Base-by-base conservation (phyloP, 164 flowering plant genomes). In the Pachysandra terminalis region DNA sequence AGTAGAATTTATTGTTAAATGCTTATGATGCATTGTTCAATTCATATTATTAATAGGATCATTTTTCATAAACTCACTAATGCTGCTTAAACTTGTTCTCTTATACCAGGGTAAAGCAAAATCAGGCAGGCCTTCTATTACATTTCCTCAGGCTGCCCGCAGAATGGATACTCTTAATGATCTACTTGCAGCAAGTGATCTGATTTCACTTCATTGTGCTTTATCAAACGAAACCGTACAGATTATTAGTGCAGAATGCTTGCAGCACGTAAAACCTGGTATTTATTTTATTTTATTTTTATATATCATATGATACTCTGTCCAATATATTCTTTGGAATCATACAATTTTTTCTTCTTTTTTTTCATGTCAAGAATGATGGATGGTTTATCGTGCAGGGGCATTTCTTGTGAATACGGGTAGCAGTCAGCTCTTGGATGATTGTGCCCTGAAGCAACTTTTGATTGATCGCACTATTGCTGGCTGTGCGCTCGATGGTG, bases 401-500 rank as follows among this genome's bases (percentile, higher is more conserved):
- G 96, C 98, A 53, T 93, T 90, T 84, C 83, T 96, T 77, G 97
- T 96, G 61, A 96, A 96, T 72, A 90, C 98, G 28, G 98, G 99
- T 37, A 96, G 96, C 82, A 85, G 96, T 81, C 99, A 93, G 85
- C 75, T 96, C 26, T 64, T 96, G 72, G 98, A 96, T 82, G 99
- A 96, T 79, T 96, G 98, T 83, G 96, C 94, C 68, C 81, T 96
- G 67, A 96, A 96, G 71, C 98, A 96, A 74, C 93, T 96, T 72
- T 65, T 96, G 73, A 93, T 96, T 70, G 98, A 96, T 78, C 98
- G 99, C 26, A 90, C 92, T 41, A 72, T 96, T 66, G 95, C 98
- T 80, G 99, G 99, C 68, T 91, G 96, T 85, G 99, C 99, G 25
- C 73, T 96, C 74, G 99, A 96, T 83, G 99, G 99, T 70, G 99